Conservation (phyloP, 164 flowering plant species). For the Magnolia changhungtana region DNA sequence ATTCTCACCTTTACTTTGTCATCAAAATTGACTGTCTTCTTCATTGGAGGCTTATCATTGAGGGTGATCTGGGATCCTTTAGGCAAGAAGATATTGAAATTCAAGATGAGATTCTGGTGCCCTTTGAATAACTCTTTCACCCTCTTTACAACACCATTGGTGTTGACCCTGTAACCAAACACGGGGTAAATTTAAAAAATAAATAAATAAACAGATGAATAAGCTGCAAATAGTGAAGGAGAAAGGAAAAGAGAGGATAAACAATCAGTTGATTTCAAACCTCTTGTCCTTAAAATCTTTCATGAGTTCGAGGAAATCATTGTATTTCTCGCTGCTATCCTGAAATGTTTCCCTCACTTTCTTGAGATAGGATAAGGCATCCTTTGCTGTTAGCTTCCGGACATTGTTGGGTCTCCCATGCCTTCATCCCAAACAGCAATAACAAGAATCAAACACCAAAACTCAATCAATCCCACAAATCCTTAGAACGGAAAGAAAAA, state of each 20-base stretch:
- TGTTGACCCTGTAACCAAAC: conserved; percentile 54
- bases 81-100: conserved; percentile 94
- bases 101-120: conserved; percentile 66
- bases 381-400: conserved; percentile 10
- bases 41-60: conserved; percentile 52
- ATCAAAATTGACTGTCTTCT: conserved; percentile 69
- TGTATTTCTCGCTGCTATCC: conserved; percentile 63
- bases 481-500: too few relatives aligned
- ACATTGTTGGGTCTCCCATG: too few relatives aligned
- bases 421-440: too few relatives aligned
- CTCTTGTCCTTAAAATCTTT: conserved; percentile 86
- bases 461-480: too few relatives aligned
- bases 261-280: conserved; percentile 21
- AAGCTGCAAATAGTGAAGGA: neutral
- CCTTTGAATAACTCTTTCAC: conserved; percentile 84
- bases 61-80: conserved; percentile 84
- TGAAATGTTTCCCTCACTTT: conserved; percentile 74
- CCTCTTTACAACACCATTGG: conserved; percentile 61
- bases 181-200: neutral
- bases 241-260: neutral
- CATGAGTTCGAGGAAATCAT: conserved; percentile 87
- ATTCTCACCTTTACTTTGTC: conserved; percentile 72
- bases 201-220: neutral
- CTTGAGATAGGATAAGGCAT: conserved; percentile 78
- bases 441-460: too few relatives aligned